phyloP scores from a whole-genome alignment of 495 filamentous ascomycete genomes.

The Penicillium salamii region DNA sequence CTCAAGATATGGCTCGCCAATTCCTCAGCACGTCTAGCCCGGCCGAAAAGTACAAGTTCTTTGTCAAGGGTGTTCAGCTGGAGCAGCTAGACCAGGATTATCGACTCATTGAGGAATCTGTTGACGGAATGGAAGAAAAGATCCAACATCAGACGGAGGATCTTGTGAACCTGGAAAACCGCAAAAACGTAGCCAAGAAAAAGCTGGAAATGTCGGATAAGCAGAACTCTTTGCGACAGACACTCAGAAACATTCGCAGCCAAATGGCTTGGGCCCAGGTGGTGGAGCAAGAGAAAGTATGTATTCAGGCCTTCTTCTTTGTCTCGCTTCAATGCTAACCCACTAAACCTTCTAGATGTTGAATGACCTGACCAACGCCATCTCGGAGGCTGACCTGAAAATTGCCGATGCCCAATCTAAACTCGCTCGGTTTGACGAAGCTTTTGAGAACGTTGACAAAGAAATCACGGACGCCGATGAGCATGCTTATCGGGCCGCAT shows the following conservation, averaged over 20 bases:
- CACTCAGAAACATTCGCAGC: constrained; percentile 45
- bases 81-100: constrained; percentile 93
- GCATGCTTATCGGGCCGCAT: constrained; percentile 50
- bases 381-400: constrained; percentile 33
- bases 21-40: constrained; percentile 85
- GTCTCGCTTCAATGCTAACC: too few species aligned
- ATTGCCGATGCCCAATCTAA: constrained; percentile 43
- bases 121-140: constrained; percentile 67
- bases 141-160: constrained; percentile 47
- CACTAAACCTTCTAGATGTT: constrained; percentile 29
- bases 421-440: constrained; percentile 35
- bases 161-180: constrained; percentile 43
- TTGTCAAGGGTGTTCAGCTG: constrained; percentile 91
- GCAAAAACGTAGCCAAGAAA: constrained; percentile 44
- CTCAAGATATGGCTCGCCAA: constrained; percentile 90
- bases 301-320: constrained; percentile 4
- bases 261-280: constrained; percentile 78
- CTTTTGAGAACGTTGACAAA: constrained; percentile 43
- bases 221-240: constrained; percentile 53
- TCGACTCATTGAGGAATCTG: constrained; percentile 64
- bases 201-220: constrained; percentile 57
- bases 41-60: constrained; percentile 91
- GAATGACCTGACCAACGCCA: constrained; percentile 27
- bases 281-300: constrained; percentile 49
- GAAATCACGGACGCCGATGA: constrained; percentile 53